Evolutionary conservation across 495 filamentous ascomycete species (phyloP), one percentile per base, ranked within the genome.

Genomic region (Neurospora terricola): DNA sequence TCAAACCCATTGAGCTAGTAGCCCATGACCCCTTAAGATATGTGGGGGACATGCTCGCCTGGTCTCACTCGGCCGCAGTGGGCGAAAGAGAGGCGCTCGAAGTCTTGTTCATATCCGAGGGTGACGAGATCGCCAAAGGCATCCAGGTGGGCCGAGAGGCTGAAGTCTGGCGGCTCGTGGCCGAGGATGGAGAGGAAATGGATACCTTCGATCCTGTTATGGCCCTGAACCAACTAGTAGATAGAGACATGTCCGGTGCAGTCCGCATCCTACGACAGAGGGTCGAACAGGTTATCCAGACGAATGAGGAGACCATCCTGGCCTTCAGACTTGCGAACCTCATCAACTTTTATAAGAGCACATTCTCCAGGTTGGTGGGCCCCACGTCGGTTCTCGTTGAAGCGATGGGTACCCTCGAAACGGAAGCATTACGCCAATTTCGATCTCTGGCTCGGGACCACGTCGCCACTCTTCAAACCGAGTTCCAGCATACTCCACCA

Each of bases 31-130:
- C 93, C 14, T 83, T 99, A 16, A 87, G 96, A 40, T 99, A 98
- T 78, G 90, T 97, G 23, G 94, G 96, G 27, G 96, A 99, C 79
- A 98, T 99, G 95, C 87, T 98, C 18, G 96, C 96, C 7, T 99
- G 96, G 96, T 89, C 90, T 3, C 96, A 99, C 78, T 98, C 96
- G 1, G 91, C 94, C 7, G 89, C 95, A 0, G 96, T 98, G 0
- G 94, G 94, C 23, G 96, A 99, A 81, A 88, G 93, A 59, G 96
- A 99, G 81, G 93, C 95, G 3, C 85, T 99, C 21, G 96, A 98
- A 78, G 90, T 92, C 5, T 83, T 99, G 5, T 98, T 98, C 78
- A 91, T 97, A 40, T 90, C 91, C 2, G 94, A 97, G 71, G 94
- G 93, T n/a, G 92, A 96, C 72, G 93, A 97, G 74, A 92, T 97